Base-by-base conservation (phyloP, 768 basidiomycete genomes). In the Trametes cubensis region DNA sequence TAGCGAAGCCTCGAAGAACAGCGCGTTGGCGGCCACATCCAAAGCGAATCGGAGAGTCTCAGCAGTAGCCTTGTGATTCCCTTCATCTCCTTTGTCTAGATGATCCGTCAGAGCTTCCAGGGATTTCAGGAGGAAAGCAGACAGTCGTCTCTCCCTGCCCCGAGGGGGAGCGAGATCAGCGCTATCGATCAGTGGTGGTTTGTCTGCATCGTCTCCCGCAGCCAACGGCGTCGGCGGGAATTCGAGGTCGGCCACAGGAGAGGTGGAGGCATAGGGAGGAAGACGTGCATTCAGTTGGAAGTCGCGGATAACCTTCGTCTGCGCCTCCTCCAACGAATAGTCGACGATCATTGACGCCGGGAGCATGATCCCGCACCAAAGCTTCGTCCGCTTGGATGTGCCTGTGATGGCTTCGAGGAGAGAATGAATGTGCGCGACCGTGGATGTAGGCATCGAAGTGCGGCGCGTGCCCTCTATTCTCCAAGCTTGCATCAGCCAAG, bases 401-500 rank as follows among this genome's bases (percentile, higher is more conserved):
- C 83, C 81, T 60, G 89, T 89, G 38, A 92, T 80, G 45, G 78
- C 81, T 67, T 84, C 83, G 46, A 96, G 72, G 18, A 96, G 76
- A 14, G 72, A 67, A 20, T 93, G 70, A 10, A 92, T 73, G 70
- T 95, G 93, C 25, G 76, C 74, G 26, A 85, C 76, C 11, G 81
- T 79, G 67, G 85, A 79, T 2, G 81, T 72, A 8, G 86, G 80
- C 73, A 87, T 76, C 53, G 77, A 77, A 2, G 75, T 72, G 50
- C 72, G 74, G 2, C 53, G 38, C 48, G 70, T 72, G 57, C 73
- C 69, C 53, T 74, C 70, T 13, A 82, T 72, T 39, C 73, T 75
- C 90, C 94, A 96, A 48, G 80, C 82, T 61, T 89, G 89, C 15
- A 84, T 74, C 38, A 97, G 74, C 95, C 96, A 97, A 55, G 78